These are phyloP conservation scores for Yamadazyma jaroonii DNA, from an alignment of 1,139 yeast genomes.

Conservation along the genomic window DNA sequence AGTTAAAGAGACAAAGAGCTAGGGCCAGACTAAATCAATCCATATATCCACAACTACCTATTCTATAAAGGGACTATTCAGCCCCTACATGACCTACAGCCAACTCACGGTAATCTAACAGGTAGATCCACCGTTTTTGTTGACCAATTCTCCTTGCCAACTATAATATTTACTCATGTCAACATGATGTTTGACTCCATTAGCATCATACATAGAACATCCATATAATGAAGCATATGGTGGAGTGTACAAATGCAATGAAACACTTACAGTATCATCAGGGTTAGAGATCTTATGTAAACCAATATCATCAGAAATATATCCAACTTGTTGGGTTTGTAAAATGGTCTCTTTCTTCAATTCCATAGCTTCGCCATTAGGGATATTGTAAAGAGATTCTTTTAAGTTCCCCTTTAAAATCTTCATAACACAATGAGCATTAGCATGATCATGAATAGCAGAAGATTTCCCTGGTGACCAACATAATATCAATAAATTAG, in stretches of 20 bases:
- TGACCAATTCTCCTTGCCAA: constrained; percentile 53
- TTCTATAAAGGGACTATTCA: no score
- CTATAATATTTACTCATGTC: constrained; percentile 62
- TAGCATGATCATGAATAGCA: constrained; percentile 74
- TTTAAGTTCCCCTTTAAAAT: constrained; percentile 57
- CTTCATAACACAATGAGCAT: constrained; percentile 71
- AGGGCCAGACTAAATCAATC: no score
- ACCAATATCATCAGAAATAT: constrained; percentile 67
- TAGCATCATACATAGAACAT: constrained; percentile 58
- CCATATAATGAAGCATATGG: constrained; percentile 74
- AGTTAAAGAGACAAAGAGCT: no score
- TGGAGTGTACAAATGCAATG: constrained; percentile 74
- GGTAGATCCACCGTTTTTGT: constrained; percentile 26
- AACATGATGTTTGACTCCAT: constrained; percentile 50
- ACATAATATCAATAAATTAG: constrained; percentile 63
- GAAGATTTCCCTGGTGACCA: constrained; percentile 73
- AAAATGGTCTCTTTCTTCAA: constrained; percentile 34
- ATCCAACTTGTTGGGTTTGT: constrained; percentile 52
- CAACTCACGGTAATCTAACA: no score
- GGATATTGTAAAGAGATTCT: constrained; percentile 60
- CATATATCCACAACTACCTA: no score
- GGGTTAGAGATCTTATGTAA: constrained; percentile 64
- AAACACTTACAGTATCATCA: constrained; percentile 50
- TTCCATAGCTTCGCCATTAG: constrained; percentile 25
- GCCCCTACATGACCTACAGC: no score